phyloP scores from a whole-genome alignment of 176 grass and related monocot genomes.

The Microstegium vimineum region DNA sequence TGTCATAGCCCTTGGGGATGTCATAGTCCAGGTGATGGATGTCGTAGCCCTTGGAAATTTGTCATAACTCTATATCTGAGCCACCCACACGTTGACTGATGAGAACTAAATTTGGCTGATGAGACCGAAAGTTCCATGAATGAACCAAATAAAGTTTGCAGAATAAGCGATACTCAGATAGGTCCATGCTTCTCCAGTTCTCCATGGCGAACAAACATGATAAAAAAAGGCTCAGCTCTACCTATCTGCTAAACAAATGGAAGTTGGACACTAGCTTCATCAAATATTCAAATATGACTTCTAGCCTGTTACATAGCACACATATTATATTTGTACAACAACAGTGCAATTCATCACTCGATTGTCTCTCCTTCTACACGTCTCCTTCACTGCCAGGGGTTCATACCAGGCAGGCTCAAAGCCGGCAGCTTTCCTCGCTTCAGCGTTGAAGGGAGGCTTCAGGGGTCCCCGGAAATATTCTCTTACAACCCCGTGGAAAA shows the following conservation, averaged over 20 bases:
- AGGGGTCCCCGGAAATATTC: slow-evolving; percentile 74
- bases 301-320: neutral
- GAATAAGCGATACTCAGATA: neutral
- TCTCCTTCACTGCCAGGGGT: slow-evolving; percentile 54
- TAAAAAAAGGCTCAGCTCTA: neutral
- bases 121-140: neutral
- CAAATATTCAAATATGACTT: neutral
- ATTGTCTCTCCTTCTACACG: slow-evolving; percentile 1
- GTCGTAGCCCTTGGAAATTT: no score
- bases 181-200: neutral
- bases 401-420: slow-evolving; percentile 90
- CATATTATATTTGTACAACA: neutral
- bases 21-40: no score
- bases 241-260: neutral
- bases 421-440: slow-evolving; percentile 69
- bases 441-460: slow-evolving; percentile 71
- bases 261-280: neutral
- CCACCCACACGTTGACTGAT: no score
- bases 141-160: neutral
- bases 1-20: no score
- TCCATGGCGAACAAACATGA: neutral
- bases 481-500: slow-evolving; percentile 70
- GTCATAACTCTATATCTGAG: no score
- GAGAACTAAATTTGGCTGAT: no score
- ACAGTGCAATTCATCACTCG: neutral